Evolutionary conservation across 2,329 filamentous ascomycete genomes (phyloP), one percentile per base, ranked within the genome.

Genomic region (Coniochaeta prunicola): DNA sequence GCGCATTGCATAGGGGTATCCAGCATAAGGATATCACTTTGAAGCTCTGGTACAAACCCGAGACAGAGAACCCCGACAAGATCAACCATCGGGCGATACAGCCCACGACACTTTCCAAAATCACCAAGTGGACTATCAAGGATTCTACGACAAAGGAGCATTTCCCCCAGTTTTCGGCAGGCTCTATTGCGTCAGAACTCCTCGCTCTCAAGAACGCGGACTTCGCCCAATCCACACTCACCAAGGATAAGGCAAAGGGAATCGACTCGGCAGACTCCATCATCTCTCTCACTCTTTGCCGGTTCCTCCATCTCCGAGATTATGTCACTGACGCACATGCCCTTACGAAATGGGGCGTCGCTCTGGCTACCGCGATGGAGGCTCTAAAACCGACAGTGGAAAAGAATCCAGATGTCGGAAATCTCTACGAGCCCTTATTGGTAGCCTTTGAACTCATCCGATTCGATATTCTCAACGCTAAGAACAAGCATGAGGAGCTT

Each of bases 401-500:
- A 60, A 74, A 76, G 60, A 67, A 76, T 30, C 69, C 76, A 55
- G 72, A 77, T 1, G 73, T 78, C 10, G 70, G 74, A 4, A 74
- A 76, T 26, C 77, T 92, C 21, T 89, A 92, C 68, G 91, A 97
- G 69, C 84, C 90, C 9, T 84, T 88, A 2, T 83, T 97, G 59
- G 77, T 96, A 57, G 92, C 91, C 0, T 88, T 96, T 63, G 94
- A 99, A 71, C 80, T 99, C 61, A 79, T 96, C 42, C 86, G 89
- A 24, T 83, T 94, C 59, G 89, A 88, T 50, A 77, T 96, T 34
- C 81, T 99, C 19, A 92, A 90, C 67, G 81, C 85, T 26, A 85
- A 87, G 62, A 82, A 87, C 65, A 75, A 76, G 59, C 79, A 83
- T 60, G 73, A 78, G 12, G 82, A 81, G 59, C 73, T 82, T 8